phyloP scores from a whole-genome alignment of 208 protist species.

The Trichomonas tenax region DNA sequence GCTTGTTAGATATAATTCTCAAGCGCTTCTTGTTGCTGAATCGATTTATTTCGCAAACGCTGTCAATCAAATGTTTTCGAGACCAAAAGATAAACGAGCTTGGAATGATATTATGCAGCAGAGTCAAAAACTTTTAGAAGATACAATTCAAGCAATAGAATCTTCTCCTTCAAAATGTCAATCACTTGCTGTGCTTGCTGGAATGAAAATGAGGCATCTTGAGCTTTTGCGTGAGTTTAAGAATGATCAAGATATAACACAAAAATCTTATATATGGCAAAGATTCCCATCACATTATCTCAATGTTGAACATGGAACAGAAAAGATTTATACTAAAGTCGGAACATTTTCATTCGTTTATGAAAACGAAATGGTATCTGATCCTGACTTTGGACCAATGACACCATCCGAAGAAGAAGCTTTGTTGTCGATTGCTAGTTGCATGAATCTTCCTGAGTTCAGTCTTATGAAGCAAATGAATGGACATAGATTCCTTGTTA shows the following conservation, averaged over 20 bases:
- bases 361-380: not conserved
- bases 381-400: not conserved
- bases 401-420: not conserved
- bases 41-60: not conserved
- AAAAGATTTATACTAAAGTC: not conserved
- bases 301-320: not conserved
- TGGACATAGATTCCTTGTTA: not conserved
- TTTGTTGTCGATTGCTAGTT: not conserved
- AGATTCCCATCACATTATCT: not conserved
- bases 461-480: not conserved
- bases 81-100: not conserved
- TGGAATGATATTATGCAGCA: not conserved
- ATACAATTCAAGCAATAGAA: not conserved
- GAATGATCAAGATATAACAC: not conserved
- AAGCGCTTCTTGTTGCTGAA: not conserved
- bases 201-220: not conserved
- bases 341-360: not conserved
- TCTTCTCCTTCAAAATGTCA: not conserved
- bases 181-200: not conserved
- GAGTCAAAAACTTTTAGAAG: not conserved
- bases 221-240: not conserved
- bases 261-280: not conserved
- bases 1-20: not conserved
- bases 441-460: not conserved
- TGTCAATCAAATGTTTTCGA: not conserved